Evolutionary conservation across 1,139 yeast species (phyloP).

Genomic region (Protomyces lactucae-debilis): DNA sequence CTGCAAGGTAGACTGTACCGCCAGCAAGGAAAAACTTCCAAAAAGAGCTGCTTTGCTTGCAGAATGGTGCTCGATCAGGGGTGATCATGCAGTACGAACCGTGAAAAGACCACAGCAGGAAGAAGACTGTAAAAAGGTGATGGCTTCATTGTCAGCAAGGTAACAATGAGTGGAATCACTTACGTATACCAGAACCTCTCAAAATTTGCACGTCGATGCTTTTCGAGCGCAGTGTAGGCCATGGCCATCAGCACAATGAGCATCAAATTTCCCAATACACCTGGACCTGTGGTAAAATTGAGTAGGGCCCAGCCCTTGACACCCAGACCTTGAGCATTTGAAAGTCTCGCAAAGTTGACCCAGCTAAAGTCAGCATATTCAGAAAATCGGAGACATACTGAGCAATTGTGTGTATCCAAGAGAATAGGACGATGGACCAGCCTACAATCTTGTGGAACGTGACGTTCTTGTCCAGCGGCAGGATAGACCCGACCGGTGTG

Average conservation of each 20-base stretch:
- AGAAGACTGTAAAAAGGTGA: conserved; percentile 25
- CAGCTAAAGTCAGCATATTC: conserved; percentile 9
- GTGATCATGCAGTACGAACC: conserved; percentile 27
- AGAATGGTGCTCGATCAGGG: conserved; percentile 26
- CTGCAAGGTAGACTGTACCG: conserved; percentile 21
- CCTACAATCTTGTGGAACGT: conserved; percentile 24
- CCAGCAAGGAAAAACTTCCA: conserved; percentile 23
- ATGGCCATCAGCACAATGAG: conserved; percentile 8
- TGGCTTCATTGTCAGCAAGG: not conserved
- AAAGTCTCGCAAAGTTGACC: conserved; percentile 20
- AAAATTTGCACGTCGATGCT: conserved; percentile 9
- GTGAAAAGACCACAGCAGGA: conserved; percentile 24
- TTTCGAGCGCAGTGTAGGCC: conserved; percentile 23
- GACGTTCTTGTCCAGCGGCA: conserved; percentile 25
- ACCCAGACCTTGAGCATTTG: conserved; percentile 5
- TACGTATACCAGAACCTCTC: conserved; percentile 25
- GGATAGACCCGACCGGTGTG: conserved; percentile 19
- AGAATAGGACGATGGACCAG: conserved; percentile 24
- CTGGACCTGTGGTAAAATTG: conserved; percentile 26
- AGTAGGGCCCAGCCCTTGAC: conserved; percentile 13
- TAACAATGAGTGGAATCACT: not conserved
- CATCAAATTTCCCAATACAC: conserved; percentile 20
- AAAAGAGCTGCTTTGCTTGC: conserved; percentile 10
- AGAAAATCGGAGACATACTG: not conserved
- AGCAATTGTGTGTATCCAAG: conserved; percentile 15